phyloP scores from a whole-genome alignment of 169 alveolate genomes.

The Plasmodium vinckei region DNA sequence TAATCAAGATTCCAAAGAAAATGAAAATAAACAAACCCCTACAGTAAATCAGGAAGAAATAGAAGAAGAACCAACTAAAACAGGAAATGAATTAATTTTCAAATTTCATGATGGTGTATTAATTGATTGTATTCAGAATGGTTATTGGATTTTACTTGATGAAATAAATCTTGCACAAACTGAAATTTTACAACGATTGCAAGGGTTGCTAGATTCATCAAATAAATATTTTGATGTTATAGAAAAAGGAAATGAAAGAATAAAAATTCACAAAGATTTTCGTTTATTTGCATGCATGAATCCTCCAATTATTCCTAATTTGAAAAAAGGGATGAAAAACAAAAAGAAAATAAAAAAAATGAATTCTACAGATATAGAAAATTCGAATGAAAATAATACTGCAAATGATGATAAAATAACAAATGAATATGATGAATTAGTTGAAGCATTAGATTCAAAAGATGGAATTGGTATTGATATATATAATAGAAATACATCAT shows the following conservation, averaged over 20 bases:
- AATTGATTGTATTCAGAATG: slow-evolving; percentile 96
- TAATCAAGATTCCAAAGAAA: not conserved
- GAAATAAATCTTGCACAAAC: slow-evolving; percentile 99
- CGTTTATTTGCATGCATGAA: slow-evolving; percentile 99
- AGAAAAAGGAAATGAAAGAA: slow-evolving; percentile 89
- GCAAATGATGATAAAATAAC: not conserved
- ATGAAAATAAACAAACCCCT: not conserved
- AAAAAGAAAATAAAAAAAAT: slow-evolving; percentile 5
- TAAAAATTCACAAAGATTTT: slow-evolving; percentile 94
- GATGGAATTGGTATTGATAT: slow-evolving; percentile 79
- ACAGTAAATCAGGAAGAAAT: slow-evolving; percentile 10
- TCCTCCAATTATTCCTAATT: slow-evolving; percentile 93
- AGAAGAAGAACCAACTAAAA: not conserved
- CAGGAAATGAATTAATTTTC: slow-evolving; percentile 80
- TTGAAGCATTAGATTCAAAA: slow-evolving; percentile 78
- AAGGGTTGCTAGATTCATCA: slow-evolving; percentile 41
- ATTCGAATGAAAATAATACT: slow-evolving; percentile 70
- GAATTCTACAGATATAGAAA: slow-evolving; percentile 1
- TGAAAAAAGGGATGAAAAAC: slow-evolving; percentile 30
- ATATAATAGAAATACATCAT: slow-evolving; percentile 91
- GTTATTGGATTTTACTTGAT: slow-evolving; percentile 99
- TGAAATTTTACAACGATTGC: slow-evolving; percentile 95
- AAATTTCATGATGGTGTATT: slow-evolving; percentile 97
- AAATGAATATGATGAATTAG: not conserved
- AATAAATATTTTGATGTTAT: slow-evolving; percentile 81